Conservation (phyloP, 495 filamentous ascomycete species). For the Chaetomium tenue region DNA sequence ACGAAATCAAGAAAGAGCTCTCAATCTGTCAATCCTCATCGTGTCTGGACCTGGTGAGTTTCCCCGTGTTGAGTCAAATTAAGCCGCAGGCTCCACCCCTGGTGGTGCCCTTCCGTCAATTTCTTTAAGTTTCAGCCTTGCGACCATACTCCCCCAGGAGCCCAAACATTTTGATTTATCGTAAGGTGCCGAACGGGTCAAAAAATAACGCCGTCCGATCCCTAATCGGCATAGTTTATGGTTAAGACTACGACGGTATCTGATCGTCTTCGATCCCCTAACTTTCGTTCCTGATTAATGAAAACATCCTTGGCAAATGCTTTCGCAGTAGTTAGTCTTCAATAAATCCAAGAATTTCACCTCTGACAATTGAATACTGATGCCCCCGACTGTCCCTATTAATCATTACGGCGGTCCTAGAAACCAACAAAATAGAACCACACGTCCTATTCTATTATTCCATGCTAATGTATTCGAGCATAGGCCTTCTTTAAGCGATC, state of each 20-base stretch:
- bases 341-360: slow-evolving; percentile 73
- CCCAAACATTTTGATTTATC: slow-evolving; percentile 76
- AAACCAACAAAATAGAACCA: slow-evolving; percentile 51
- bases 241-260: slow-evolving; percentile 76
- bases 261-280: slow-evolving; percentile 74
- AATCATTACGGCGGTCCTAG: slow-evolving; percentile 63
- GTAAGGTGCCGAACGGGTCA: slow-evolving; percentile 57
- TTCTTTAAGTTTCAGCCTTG: slow-evolving; percentile 62
- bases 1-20: slow-evolving; percentile 65
- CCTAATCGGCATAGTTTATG: slow-evolving; percentile 73
- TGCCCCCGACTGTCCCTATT: slow-evolving; percentile 67
- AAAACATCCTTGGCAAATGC: slow-evolving; percentile 73
- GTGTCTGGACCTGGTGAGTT: slow-evolving; percentile 54
- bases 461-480: slow-evolving; percentile 72
- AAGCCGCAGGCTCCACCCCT: slow-evolving; percentile 56
- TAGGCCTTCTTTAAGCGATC: slow-evolving; percentile 55
- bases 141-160: slow-evolving; percentile 72
- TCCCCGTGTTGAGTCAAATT: slow-evolving; percentile 13
- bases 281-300: slow-evolving; percentile 75
- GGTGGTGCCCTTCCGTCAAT: slow-evolving; percentile 64
- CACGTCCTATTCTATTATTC: slow-evolving; percentile 74
- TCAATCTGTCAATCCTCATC: slow-evolving; percentile 66
- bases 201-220: slow-evolving; percentile 68
- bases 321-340: slow-evolving; percentile 73
- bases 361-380: slow-evolving; percentile 70